A percentile compares a stretch with the other conserved stretches of the same genome.
Evolutionary conservation across 2,329 filamentous ascomycete genomes (phyloP).

Genomic region (Ilyonectria mors-panacis): DNA sequence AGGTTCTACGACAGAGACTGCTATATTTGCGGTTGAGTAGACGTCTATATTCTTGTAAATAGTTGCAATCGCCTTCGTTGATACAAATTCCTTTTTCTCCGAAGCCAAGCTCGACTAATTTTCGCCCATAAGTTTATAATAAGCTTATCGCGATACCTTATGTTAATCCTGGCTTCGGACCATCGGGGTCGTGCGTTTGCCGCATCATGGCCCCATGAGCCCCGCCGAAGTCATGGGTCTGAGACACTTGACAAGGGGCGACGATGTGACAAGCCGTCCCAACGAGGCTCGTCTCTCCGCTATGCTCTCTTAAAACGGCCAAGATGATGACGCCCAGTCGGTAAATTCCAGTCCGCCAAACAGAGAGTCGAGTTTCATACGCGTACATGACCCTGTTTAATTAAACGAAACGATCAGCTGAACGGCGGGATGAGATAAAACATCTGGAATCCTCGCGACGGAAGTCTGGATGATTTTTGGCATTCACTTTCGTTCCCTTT

Average conservation of each 20-base stretch:
- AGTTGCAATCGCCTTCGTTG: not conserved
- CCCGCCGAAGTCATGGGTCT: constrained; percentile 9
- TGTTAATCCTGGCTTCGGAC: constrained; percentile 5
- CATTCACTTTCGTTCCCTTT: constrained; percentile 14
- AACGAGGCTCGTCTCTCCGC: constrained; percentile 2
- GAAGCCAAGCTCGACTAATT: not conserved
- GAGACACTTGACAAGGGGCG: constrained; percentile 14
- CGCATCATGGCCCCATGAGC: constrained; percentile 1
- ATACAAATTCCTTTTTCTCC: not conserved
- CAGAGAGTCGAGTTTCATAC: constrained; percentile 10
- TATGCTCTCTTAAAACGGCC: not conserved
- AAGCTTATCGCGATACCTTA: constrained; percentile 23
- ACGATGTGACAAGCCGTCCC: not conserved
- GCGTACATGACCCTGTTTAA: constrained; percentile 31
- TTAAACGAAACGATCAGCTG: constrained; percentile 20
- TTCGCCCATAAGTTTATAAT: constrained; percentile 5
- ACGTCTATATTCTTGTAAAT: not conserved
- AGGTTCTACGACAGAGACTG: constrained; percentile 40
- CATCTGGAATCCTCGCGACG: not conserved
- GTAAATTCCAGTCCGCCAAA: constrained; percentile 43
- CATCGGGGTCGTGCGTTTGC: not conserved
- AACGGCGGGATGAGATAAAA: constrained; percentile 27
- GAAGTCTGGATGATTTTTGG: not conserved
- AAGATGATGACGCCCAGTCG: constrained; percentile 37
- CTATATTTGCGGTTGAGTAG: constrained; percentile 28